Conservation (phyloP, 148 eudicot genomes). For the Rhododendron williamsianum region DNA sequence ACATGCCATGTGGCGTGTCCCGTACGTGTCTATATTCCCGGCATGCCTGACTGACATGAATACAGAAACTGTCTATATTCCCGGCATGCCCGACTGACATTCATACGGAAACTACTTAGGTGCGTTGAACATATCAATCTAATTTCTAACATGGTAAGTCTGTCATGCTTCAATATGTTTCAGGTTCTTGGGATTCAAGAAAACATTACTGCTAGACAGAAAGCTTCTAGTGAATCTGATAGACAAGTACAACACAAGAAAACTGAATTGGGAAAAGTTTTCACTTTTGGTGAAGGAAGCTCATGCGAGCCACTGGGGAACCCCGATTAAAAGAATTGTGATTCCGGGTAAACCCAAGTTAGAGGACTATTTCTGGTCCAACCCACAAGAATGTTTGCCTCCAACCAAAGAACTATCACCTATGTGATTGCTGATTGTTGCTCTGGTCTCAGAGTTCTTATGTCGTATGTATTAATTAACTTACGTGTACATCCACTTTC, state of each 20-base stretch:
- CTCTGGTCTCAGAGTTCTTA: not conserved
- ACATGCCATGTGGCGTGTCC: not conserved
- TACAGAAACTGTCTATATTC: not conserved
- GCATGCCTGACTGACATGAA: not conserved
- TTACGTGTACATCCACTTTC: not conserved
- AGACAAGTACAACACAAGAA: conserved; percentile 63
- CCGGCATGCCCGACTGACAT: not conserved
- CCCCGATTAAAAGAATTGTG: conserved; percentile 56
- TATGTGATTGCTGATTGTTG: not conserved
- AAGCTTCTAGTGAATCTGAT: conserved; percentile 70
- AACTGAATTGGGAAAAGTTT: conserved; percentile 83
- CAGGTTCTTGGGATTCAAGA: conserved; percentile 92
- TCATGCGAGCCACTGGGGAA: conserved; percentile 73
- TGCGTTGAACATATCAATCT: not conserved
- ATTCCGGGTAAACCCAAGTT: conserved; percentile 90
- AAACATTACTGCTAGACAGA: conserved; percentile 73
- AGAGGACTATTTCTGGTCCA: conserved; percentile 88
- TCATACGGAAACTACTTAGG: not conserved
- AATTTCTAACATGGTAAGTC: not conserved
- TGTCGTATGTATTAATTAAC: not conserved
- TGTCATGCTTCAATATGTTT: conserved; percentile 6
- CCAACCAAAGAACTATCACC: not conserved
- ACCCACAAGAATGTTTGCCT: conserved; percentile 86
- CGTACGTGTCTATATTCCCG: not conserved
- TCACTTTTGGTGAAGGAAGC: conserved; percentile 69